Base-by-base conservation (phyloP, 2,329 filamentous ascomycete genomes). In the Fusarium burgessii region DNA sequence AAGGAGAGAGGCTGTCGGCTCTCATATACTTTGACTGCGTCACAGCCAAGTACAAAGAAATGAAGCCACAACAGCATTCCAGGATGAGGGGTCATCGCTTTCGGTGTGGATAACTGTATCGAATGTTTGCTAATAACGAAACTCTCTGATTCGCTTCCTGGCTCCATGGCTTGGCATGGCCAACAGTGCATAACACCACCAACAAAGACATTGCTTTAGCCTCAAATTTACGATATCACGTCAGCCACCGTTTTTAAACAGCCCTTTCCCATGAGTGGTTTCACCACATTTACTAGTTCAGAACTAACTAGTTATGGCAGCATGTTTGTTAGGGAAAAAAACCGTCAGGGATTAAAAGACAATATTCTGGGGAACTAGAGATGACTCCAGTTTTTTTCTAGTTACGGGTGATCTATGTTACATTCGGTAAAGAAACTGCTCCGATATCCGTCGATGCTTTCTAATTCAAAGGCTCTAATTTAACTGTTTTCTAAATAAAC, bases 1-100 rank as follows among this genome's bases (percentile, higher is more conserved):
- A n/a, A 27, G 25, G 9, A 7, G 0, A 17, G 15, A 4, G 8
- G 4, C 1, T 9, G 2, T 41, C 6, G 1, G 3, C 18, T 27
- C 10, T 27, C n/a, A 12, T 5, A 29, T 52, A 23, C 23, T 14
- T 36, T 7, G 7, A 36, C 15, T 36, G 12, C 23, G 18, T 17
- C 3, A 13, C 1, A 13, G 18, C 33, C 49, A 33, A 52, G 35
- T 41, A 52, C 35, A 52, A 41, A 52, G 49, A 15, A 41, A 52
- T 9, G 14, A 40, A 29, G 17, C 32, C 32, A 51, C 32, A 52
- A n/a, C 35, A 14, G 14, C 35, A 29, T 41, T 41, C 49, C 7
- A 5, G 14, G 49, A 10, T 29, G 35, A 40, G 23, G 35, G 33
- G 23, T 11, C 7, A 5, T 27, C 18, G 20, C 23, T 52, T 18